phyloP scores from a whole-genome alignment of 176 grass and related monocot genomes.

The Eleusine indica region DNA sequence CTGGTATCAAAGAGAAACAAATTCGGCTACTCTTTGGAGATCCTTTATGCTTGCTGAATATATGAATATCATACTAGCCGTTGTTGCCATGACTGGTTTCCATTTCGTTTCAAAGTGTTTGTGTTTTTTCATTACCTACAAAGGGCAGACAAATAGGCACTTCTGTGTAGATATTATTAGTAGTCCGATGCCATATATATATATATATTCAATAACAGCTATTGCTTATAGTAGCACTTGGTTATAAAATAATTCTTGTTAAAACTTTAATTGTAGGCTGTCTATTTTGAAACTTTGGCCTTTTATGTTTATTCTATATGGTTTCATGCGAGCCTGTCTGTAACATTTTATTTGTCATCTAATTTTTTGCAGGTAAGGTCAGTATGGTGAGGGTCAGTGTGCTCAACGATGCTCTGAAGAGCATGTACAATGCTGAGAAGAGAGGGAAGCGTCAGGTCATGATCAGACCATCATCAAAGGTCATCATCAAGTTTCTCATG shows the following conservation, averaged over 20 bases:
- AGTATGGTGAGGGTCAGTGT: slow-evolving; percentile 67
- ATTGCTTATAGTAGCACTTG: background rate
- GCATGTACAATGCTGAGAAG: slow-evolving; percentile 85
- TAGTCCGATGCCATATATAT: too few species aligned
- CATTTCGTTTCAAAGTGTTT: background rate
- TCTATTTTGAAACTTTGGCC: background rate
- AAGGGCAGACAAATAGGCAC: background rate
- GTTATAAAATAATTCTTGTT: background rate
- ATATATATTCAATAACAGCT: background rate
- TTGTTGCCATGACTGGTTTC: background rate
- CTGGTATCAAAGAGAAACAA: background rate
- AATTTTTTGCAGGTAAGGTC: slow-evolving; percentile 35
- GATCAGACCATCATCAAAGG: slow-evolving; percentile 80
- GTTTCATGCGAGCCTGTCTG: background rate
- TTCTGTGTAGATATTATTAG: background rate
- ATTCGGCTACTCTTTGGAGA: background rate
- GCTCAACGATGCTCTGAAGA: slow-evolving; percentile 74
- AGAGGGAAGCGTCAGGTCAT: slow-evolving; percentile 73
- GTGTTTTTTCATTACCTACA: background rate
- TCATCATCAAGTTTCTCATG: slow-evolving; percentile 75
- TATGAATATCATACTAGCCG: background rate
- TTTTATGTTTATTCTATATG: background rate
- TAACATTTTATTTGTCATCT: background rate
- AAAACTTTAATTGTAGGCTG: background rate
- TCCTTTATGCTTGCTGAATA: background rate